These are phyloP conservation scores for Trichosporon asahii DNA, from an alignment of 1,284 basidiomycete species.

Conservation along the genomic window DNA sequence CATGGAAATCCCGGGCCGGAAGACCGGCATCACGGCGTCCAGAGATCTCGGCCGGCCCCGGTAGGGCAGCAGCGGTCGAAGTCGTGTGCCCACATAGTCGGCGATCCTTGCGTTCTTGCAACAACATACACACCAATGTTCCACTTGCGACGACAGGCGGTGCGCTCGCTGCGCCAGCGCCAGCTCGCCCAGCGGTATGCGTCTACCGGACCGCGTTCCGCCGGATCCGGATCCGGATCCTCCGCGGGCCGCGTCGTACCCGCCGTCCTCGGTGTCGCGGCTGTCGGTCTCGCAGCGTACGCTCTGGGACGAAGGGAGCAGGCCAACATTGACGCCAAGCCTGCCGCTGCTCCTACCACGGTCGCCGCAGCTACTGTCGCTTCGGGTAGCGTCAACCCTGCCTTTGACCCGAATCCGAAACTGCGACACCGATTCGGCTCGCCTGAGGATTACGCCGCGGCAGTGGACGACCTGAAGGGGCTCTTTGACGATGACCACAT, in stretches of 20 bases:
- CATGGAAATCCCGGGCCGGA: background rate
- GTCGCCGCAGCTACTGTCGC: background rate
- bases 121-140: constrained; percentile 3
- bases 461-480: constrained; percentile 15
- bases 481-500: constrained; percentile 16
- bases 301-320: background rate
- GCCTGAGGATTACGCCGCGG: constrained; percentile 16
- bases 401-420: background rate
- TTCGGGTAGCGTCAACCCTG: background rate
- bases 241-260: background rate
- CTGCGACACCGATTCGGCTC: constrained; percentile 14
- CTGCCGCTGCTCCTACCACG: background rate
- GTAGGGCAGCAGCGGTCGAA: background rate
- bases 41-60: background rate
- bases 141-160: constrained; percentile 4
- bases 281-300: background rate
- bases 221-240: background rate
- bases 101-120: background rate
- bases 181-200: background rate
- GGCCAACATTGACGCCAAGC: background rate
- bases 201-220: background rate
- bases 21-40: background rate
- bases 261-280: background rate
- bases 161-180: background rate
- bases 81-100: background rate